A percentile compares a stretch with the other conserved stretches of the same genome.
Evolutionary conservation across 108 stramenopile species (phyloP).

Genomic region (Epithemia pelagica): DNA sequence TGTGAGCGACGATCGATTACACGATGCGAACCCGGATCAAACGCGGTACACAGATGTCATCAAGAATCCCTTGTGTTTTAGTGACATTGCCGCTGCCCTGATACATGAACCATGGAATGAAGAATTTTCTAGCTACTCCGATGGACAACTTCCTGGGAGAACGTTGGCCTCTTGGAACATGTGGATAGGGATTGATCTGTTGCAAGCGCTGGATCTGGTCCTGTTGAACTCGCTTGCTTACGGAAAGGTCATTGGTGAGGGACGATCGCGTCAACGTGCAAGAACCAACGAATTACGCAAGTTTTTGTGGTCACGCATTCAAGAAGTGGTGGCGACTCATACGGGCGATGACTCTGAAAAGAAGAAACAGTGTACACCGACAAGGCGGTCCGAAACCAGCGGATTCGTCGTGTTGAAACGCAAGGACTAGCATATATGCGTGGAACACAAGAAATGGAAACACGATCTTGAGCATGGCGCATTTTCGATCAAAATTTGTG

Average conservation of each 20-base stretch:
- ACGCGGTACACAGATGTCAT: constrained; percentile 30
- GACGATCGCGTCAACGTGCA: constrained; percentile 24
- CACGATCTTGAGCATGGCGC: too few relatives aligned
- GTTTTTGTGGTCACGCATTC: constrained; percentile 46
- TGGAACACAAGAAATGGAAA: too few relatives aligned
- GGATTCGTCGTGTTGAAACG: constrained; percentile 44
- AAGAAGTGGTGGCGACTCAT: constrained; percentile 21
- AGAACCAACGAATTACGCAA: constrained; percentile 44
- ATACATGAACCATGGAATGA: constrained; percentile 22
- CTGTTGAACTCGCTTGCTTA: constrained; percentile 62
- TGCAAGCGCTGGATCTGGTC: constrained; percentile 68
- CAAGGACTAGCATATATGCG: constrained; percentile 9
- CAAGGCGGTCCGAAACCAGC: constrained; percentile 41
- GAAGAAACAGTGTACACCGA: constrained; percentile 26
- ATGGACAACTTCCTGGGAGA: constrained; percentile 27
- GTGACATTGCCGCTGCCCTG: constrained; percentile 43
- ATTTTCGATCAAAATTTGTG: too few relatives aligned
- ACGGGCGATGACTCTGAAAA: constrained; percentile 9
- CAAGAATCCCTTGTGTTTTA: constrained; percentile 54
- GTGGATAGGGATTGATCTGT: constrained; percentile 52
- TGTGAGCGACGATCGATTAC: constrained; percentile 31
- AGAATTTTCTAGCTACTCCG: constrained; percentile 1
- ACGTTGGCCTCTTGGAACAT: constrained; percentile 48
- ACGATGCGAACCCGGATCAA: background rate
- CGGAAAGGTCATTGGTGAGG: constrained; percentile 29